Evolutionary conservation across 108 stramenopile genomes (phyloP).

Genomic region (Stephanodiscus minutulus): DNA sequence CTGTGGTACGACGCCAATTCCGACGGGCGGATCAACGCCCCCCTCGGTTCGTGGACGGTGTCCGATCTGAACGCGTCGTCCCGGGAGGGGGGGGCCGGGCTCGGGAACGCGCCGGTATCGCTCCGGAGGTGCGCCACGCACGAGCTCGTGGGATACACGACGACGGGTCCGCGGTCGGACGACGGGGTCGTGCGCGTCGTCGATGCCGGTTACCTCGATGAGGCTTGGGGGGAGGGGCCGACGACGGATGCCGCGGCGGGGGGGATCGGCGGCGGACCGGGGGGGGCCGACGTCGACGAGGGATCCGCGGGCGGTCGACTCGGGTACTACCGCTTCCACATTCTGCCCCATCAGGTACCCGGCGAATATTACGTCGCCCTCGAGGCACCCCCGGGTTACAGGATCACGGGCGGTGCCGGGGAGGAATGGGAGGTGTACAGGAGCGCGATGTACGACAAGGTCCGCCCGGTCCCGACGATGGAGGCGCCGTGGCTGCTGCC

Average conservation of each 20-base stretch:
- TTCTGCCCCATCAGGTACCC: constrained; percentile 28
- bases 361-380: constrained; percentile 38
- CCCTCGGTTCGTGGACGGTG: constrained; percentile 7
- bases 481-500: constrained; percentile 3
- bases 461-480: constrained; percentile 31
- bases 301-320: constrained; percentile 1
- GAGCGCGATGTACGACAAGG: constrained; percentile 18
- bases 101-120: constrained; percentile 15
- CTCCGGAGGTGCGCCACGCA: constrained; percentile 11
- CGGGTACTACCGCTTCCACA: constrained; percentile 25
- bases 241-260: too few relatives aligned
- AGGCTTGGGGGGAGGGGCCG: constrained; percentile 6
- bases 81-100: constrained; percentile 20
- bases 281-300: not conserved
- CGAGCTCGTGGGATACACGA: constrained; percentile 15
- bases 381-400: constrained; percentile 20
- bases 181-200: not conserved
- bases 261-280: too few relatives aligned
- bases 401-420: constrained; percentile 22
- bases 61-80: constrained; percentile 11
- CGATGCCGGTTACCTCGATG: constrained; percentile 1
- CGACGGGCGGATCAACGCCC: constrained; percentile 27
- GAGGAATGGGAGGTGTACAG: constrained; percentile 33
- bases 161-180: constrained; percentile 16
- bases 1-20: constrained; percentile 42